Evolutionary conservation across 305 asterid genomes (phyloP).

Genomic region (Fraxinus nigra): DNA sequence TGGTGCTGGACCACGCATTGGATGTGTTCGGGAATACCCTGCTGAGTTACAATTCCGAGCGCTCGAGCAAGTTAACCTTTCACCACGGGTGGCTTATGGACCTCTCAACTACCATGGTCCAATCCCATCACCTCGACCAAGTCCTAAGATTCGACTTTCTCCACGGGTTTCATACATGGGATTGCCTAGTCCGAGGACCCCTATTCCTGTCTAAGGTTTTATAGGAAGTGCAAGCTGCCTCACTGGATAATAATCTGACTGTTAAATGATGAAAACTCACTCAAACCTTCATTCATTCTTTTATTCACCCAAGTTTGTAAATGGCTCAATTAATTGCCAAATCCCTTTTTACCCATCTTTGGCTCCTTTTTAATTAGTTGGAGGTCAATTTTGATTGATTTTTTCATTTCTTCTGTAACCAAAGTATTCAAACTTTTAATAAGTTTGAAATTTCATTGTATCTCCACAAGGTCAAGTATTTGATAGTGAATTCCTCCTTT

Average conservation of each 20-base stretch:
- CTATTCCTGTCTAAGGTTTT: conserved; percentile 43
- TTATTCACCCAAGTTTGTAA: conserved; percentile 31
- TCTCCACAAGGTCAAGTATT: background rate
- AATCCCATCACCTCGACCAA: conserved; percentile 92
- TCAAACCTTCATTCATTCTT: conserved; percentile 36
- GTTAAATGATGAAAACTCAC: conserved; percentile 27
- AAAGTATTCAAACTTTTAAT: background rate
- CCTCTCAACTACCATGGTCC: conserved; percentile 57
- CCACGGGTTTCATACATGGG: conserved; percentile 87
- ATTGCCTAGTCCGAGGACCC: conserved; percentile 82
- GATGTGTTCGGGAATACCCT: conserved; percentile 89
- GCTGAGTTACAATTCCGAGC: conserved; percentile 71
- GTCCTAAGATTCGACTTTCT: conserved; percentile 75
- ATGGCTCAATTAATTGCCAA: conserved; percentile 39
- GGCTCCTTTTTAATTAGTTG: conserved; percentile 25
- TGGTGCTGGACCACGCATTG: conserved; percentile 80
- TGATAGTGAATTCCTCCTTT: background rate
- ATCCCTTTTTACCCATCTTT: conserved; percentile 30
- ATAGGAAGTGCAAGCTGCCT: conserved; percentile 1
- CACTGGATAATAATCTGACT: conserved; percentile 7
- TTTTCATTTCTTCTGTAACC: conserved; percentile 22
- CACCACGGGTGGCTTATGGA: conserved; percentile 63
- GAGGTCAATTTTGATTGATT: conserved; percentile 26
- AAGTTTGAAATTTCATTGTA: conserved; percentile 1
- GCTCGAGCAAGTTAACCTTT: conserved; percentile 83